Percentiles rank a stretch among this genome's conserved stretches.
Evolutionary conservation across 805 yeast species (phyloP).

Genomic region (Metschnikowia bowlesiae): DNA sequence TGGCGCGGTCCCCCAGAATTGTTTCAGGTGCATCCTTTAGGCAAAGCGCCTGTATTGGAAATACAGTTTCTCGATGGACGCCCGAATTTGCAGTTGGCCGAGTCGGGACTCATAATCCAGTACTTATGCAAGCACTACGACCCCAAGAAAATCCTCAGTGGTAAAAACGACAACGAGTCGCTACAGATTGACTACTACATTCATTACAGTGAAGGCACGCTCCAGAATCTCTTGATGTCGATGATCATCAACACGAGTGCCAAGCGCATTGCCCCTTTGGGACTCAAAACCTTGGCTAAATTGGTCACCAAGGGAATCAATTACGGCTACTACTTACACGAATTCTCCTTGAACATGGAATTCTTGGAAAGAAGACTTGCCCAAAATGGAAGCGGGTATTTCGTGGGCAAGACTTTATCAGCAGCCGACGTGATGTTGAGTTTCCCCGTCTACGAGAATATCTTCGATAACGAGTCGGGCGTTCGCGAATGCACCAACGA

Average conservation of each 20-base stretch:
- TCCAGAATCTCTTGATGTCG: slow-evolving; percentile 45
- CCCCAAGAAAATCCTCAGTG: slow-evolving; percentile 31
- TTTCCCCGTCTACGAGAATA: slow-evolving; percentile 36
- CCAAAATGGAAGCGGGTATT: slow-evolving; percentile 30
- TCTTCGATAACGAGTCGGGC: slow-evolving; percentile 30
- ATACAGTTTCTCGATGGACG: slow-evolving; percentile 29
- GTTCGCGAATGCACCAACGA: slow-evolving; percentile 32
- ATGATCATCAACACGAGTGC: slow-evolving; percentile 38
- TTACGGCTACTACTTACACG: slow-evolving; percentile 46
- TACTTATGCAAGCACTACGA: slow-evolving; percentile 52
- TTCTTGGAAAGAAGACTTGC: slow-evolving; percentile 39
- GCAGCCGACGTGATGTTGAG: slow-evolving; percentile 55
- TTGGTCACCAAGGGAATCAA: slow-evolving; percentile 44
- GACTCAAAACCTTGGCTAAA: slow-evolving; percentile 41
- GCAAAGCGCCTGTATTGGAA: slow-evolving; percentile 60
- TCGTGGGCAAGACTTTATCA: slow-evolving; percentile 48
- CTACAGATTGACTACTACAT: slow-evolving; percentile 47
- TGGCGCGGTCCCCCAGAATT: slow-evolving; percentile 41
- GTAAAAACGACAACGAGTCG: slow-evolving; percentile 35
- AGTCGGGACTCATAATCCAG: slow-evolving; percentile 56
- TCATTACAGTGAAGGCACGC: slow-evolving; percentile 59
- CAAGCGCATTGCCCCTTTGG: slow-evolving; percentile 43
- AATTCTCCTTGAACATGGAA: slow-evolving; percentile 36
- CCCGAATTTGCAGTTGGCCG: slow-evolving; percentile 42
- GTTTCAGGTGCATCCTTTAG: slow-evolving; percentile 54